These are phyloP conservation scores for Effrenium voratum DNA, from an alignment of 73 alveolate species.

Conservation along the genomic window DNA sequence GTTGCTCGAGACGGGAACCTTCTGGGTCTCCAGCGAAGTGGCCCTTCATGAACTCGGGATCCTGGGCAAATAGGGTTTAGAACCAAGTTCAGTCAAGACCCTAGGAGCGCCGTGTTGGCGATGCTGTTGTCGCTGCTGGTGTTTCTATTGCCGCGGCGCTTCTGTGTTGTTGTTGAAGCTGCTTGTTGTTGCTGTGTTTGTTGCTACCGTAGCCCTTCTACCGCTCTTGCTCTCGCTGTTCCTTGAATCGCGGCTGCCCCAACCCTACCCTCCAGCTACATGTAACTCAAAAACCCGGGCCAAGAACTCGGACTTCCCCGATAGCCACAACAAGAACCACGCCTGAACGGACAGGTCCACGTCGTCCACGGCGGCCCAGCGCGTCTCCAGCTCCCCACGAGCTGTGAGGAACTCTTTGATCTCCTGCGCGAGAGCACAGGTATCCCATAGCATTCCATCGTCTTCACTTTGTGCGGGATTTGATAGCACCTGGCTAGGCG, in stretches of 20 bases:
- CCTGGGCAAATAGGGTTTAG: no score
- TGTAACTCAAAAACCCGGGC: neutral
- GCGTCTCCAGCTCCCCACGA: slow-evolving; percentile 47
- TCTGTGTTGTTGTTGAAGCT: no score
- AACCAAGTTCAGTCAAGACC: neutral
- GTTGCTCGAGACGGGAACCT: no score
- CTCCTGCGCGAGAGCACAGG: neutral
- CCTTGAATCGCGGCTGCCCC: neutral
- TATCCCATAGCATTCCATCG: neutral
- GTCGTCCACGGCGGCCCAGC: slow-evolving; percentile 86
- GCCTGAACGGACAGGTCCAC: slow-evolving; percentile 53
- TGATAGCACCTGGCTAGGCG: neutral
- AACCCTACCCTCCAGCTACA: neutral
- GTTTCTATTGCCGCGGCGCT: no score
- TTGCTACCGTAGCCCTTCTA: neutral
- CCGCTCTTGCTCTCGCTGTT: neutral
- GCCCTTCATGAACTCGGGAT: slow-evolving; percentile 73
- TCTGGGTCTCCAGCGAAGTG: slow-evolving; percentile 43
- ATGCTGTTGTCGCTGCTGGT: no score
- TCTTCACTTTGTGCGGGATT: neutral
- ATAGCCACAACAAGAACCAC: neutral
- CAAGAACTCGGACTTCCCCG: neutral
- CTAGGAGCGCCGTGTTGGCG: no score
- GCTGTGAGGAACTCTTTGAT: slow-evolving; percentile 45
- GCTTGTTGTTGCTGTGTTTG: no score